Base-by-base conservation (phyloP, 2,329 filamentous ascomycete genomes). In the Xylaria digitata region DNA sequence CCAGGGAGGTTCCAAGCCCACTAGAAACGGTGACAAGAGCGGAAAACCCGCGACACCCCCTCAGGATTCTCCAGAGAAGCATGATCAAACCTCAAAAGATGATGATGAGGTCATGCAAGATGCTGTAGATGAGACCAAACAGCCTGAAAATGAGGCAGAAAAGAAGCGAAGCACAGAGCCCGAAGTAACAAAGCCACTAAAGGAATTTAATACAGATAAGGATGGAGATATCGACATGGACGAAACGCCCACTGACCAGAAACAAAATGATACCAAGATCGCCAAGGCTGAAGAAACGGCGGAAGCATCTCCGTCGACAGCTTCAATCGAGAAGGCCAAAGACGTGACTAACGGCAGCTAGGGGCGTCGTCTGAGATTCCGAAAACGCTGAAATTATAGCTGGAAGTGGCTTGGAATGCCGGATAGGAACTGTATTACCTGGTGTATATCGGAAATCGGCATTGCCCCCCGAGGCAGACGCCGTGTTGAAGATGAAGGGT, bases 221-320 rank as follows among this genome's bases (percentile, higher is more conserved):
- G 84, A 86, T 63, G 84, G 84, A 13, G 84, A 87, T 71, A 78
- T 86, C 6, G 83, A 84, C 9, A 87, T 87, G 84, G 78, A 77
- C 2, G 83, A 82, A 49, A 69, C 80, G 2, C 75, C 77, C 4
- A 34, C 67, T 1, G 71, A 74, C 8, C 65, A 82, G 52, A 81
- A 82, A 64, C 77, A 78, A 37, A 81, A 82, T 46, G 81, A 83
- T 6, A 69, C 70, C 26, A 61, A 69, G 13, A 56, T 50, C 1
- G 43, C 48, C 19, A 71, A 71, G 40, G 63, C 69, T 7, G 73
- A 72, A 52, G 63, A 72, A 32, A 23, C 48, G 23, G 17, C 65
- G 1, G 66, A 70, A 46, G 62, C 52, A 40, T 23, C 65, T 26
- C 62, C 30, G n/a, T 58, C 63, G 13, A 40, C 37, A 3, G 37